Evolutionary conservation across 129 eudicot species (phyloP).

Genomic region (Arctium minus): DNA sequence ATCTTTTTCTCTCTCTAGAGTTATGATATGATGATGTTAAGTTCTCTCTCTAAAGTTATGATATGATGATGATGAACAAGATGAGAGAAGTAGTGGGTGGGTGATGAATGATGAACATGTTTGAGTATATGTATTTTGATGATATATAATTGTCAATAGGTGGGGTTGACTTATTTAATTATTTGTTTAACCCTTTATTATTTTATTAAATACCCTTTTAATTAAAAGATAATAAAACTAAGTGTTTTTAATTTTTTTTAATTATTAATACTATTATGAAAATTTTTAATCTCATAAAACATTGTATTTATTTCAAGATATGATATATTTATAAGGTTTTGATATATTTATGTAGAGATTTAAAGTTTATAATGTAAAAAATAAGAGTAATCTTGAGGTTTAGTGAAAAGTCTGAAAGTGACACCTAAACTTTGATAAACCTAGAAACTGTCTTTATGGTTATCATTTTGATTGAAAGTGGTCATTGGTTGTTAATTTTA

Average conservation of each 20-base stretch:
- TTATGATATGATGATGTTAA: neutral
- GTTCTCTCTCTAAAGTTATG: neutral
- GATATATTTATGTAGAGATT: neutral
- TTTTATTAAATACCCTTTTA: neutral
- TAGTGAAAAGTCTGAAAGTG: no score
- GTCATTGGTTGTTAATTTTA: no score
- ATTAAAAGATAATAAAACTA: neutral
- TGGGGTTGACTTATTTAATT: constrained; percentile 30
- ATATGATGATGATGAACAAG: constrained; percentile 1
- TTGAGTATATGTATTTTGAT: constrained; percentile 16
- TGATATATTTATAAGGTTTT: neutral
- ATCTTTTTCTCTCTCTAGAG: neutral
- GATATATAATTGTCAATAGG: constrained; percentile 12
- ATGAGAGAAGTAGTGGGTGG: constrained; percentile 24
- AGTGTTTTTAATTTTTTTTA: neutral
- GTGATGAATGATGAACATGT: constrained; percentile 26
- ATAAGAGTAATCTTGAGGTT: no score
- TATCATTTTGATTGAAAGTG: no score
- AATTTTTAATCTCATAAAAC: neutral
- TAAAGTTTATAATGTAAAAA: neutral
- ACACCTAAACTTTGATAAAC: no score
- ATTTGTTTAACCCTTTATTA: constrained; percentile 13
- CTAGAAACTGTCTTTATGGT: no score
- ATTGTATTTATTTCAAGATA: neutral
- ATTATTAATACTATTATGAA: no score